phyloP scores from a whole-genome alignment of 768 basidiomycete species.

The Trametes gibbosa region DNA sequence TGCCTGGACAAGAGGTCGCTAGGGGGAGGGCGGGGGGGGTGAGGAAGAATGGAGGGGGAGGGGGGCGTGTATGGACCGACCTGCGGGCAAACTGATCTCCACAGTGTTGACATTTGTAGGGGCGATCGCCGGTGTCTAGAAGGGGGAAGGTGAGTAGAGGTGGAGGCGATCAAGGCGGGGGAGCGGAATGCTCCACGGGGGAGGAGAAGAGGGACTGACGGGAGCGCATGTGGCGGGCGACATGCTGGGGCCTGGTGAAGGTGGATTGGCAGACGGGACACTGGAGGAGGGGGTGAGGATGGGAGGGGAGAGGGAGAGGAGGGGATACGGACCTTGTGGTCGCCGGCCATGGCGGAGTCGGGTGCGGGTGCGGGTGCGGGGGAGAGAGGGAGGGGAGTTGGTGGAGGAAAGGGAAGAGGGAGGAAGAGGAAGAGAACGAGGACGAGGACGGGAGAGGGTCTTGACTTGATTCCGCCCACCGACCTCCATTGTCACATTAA shows the following conservation, averaged over 20 bases:
- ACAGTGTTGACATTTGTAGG: constrained; percentile 85
- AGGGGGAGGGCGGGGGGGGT: background rate
- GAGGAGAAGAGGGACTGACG: constrained; percentile 51
- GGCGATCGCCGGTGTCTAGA: constrained; percentile 83
- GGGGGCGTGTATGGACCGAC: constrained; percentile 34
- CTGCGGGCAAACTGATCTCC: constrained; percentile 89
- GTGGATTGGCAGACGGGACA: constrained; percentile 86
- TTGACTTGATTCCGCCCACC: constrained; percentile 7
- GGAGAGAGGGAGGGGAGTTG: constrained; percentile 15
- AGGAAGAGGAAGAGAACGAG: constrained; percentile 15
- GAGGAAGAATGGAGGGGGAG: background rate
- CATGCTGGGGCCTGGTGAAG: constrained; percentile 88
- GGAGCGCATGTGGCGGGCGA: constrained; percentile 86
- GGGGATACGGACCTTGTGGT: constrained; percentile 29
- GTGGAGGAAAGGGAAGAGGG: constrained; percentile 19
- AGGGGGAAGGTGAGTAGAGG: constrained; percentile 6
- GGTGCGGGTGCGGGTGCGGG: background rate
- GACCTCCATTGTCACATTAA: constrained; percentile 18
- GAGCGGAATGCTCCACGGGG: constrained; percentile 14
- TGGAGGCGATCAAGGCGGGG: constrained; percentile 7
- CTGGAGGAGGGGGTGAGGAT: constrained; percentile 29
- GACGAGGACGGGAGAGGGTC: constrained; percentile 13
- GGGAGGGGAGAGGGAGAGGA: constrained; percentile 2
- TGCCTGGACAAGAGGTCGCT: constrained; percentile 86
- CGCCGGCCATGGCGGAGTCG: constrained; percentile 32